Percentiles rank a stretch among this genome's conserved stretches.
These are phyloP conservation scores for Russula emetica DNA, from an alignment of 768 basidiomycete genomes.

Conservation along the genomic window DNA sequence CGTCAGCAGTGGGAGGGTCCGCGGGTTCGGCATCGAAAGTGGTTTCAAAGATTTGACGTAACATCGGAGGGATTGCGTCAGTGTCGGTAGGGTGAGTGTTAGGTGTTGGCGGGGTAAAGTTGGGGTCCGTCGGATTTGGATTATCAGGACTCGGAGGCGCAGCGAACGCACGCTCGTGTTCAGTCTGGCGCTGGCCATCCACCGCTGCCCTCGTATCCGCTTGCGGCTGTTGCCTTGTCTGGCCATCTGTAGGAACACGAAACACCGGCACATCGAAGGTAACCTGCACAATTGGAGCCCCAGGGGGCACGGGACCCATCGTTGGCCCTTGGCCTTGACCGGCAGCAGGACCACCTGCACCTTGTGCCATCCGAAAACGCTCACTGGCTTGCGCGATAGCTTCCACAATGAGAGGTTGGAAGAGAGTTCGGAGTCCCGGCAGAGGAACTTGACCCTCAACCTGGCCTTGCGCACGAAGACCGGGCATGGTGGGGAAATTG, in stretches of 20 bases:
- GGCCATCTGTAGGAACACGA: slow-evolving; percentile 13
- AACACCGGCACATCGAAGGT: slow-evolving; percentile 21
- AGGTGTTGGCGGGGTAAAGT: slow-evolving; percentile 9
- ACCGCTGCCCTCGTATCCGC: neutral
- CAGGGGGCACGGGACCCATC: slow-evolving; percentile 6
- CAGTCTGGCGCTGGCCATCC: neutral
- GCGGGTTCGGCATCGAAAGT: neutral
- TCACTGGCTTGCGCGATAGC: slow-evolving; percentile 22
- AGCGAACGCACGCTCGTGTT: neutral
- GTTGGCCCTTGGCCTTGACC: slow-evolving; percentile 12
- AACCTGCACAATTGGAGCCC: slow-evolving; percentile 17
- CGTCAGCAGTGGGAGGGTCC: slow-evolving; percentile 3
- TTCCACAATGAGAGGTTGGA: slow-evolving; percentile 22
- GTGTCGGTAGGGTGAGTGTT: slow-evolving; percentile 1
- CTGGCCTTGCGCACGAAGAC: slow-evolving; percentile 23
- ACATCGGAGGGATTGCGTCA: slow-evolving; percentile 6
- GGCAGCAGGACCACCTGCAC: neutral
- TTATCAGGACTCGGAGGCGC: neutral
- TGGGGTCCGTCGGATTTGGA: neutral
- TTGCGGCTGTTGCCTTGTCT: slow-evolving; percentile 11
- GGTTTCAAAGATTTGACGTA: slow-evolving; percentile 18
- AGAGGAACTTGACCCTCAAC: slow-evolving; percentile 24
- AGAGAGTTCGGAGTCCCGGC: slow-evolving; percentile 25
- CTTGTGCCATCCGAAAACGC: slow-evolving; percentile 15
- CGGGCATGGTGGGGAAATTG: slow-evolving; percentile 18